Evolutionary conservation across 106 monocot species (phyloP).

Genomic region (Vanilla planifolia): DNA sequence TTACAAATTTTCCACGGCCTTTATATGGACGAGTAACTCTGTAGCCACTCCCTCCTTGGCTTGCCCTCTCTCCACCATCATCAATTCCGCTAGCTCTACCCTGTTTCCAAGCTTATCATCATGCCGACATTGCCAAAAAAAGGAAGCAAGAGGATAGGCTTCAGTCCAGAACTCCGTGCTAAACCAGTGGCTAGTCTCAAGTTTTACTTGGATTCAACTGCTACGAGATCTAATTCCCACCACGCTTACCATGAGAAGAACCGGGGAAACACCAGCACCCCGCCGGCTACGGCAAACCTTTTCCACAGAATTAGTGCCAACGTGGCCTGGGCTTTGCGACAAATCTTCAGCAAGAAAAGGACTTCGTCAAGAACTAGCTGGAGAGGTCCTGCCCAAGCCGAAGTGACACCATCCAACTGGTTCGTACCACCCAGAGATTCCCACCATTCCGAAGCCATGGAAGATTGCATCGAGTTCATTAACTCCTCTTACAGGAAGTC

Average conservation of each 20-base stretch:
- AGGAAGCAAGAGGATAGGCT: slow-evolving; percentile 3
- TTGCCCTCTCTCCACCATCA: background rate
- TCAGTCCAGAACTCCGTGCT: background rate
- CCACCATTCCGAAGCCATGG: slow-evolving; percentile 27
- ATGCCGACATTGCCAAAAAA: background rate
- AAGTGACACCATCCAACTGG: no score
- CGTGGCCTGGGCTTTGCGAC: slow-evolving; percentile 5
- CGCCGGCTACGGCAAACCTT: no score
- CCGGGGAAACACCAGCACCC: background rate
- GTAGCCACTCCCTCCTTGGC: background rate
- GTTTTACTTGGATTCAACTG: background rate
- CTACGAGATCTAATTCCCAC: background rate
- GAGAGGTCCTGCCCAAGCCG: no score
- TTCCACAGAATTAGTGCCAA: slow-evolving; percentile 16
- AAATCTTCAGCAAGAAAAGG: slow-evolving; percentile 2
- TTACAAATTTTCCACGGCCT: no score
- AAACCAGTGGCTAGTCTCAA: background rate
- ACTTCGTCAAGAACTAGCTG: no score
- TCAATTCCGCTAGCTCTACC: no score
- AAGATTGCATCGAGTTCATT: slow-evolving; percentile 39
- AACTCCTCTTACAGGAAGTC: slow-evolving; percentile 24
- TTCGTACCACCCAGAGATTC: slow-evolving; percentile 18
- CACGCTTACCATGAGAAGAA: background rate
- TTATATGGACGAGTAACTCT: no score
- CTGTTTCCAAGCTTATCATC: background rate